phyloP scores from a whole-genome alignment of 106 monocot species.

The Posidonia australis region DNA sequence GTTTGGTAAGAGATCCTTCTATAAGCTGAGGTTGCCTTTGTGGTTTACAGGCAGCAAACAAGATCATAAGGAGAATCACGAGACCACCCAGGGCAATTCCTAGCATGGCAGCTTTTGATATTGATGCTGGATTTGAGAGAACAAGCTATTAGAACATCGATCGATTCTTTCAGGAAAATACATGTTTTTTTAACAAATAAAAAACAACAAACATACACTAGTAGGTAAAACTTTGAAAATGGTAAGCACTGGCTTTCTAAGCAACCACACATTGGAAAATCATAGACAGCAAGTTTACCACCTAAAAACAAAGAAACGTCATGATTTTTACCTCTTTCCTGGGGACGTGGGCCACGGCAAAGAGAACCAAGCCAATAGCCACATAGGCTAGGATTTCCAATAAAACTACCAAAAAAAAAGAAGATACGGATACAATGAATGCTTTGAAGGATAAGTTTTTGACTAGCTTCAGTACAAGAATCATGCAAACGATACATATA shows the following conservation, averaged over 20 bases:
- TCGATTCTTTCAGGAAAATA: too few species aligned
- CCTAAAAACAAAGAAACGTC: background rate
- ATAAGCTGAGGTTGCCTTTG: slow-evolving; percentile 38
- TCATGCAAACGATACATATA: background rate
- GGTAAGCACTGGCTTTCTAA: too few species aligned
- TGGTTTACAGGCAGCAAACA: slow-evolving; percentile 62
- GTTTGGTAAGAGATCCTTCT: slow-evolving; percentile 46
- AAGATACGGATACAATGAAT: background rate
- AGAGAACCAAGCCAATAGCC: slow-evolving; percentile 59
- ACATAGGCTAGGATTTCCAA: slow-evolving; percentile 89
- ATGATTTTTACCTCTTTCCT: slow-evolving; percentile 30
- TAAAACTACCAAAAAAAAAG: slow-evolving; percentile 37
- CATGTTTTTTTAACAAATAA: too few species aligned
- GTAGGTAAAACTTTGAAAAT: too few species aligned
- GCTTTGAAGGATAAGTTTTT: too few species aligned
- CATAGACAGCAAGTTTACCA: too few species aligned
- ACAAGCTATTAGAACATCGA: background rate
- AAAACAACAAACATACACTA: too few species aligned
- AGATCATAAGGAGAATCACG: slow-evolving; percentile 58
- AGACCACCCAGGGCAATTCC: slow-evolving; percentile 77
- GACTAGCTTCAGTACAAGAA: background rate
- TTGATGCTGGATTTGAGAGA: slow-evolving; percentile 10
- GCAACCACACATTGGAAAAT: too few species aligned
- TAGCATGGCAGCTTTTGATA: slow-evolving; percentile 77
- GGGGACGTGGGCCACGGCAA: slow-evolving; percentile 34